Conservation (phyloP, 208 protist genomes). For the Wallacemonas sp. region DNA sequence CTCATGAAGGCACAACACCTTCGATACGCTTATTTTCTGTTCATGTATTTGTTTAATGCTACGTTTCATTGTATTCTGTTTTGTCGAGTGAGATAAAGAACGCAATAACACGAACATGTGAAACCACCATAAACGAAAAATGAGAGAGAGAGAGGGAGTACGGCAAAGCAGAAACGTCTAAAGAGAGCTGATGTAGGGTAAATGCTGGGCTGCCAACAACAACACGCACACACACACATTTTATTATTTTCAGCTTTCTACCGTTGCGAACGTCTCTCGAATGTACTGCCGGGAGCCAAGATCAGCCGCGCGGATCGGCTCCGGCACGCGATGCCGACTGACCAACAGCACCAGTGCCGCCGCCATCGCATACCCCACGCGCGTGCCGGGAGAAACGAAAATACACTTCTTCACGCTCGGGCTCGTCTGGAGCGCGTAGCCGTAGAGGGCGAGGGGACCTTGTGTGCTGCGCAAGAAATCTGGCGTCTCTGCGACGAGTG, state of each 20-base stretch:
- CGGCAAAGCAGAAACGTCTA: too few species aligned
- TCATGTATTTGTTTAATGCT: too few species aligned
- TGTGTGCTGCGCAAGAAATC: background rate
- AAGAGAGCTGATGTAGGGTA: too few species aligned
- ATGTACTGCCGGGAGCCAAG: conserved; percentile 83
- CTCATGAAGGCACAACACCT: too few species aligned
- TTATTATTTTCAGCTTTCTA: too few species aligned
- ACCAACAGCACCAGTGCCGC: conserved; percentile 48
- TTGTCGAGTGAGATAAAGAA: background rate
- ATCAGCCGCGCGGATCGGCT: conserved; percentile 94
- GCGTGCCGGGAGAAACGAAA: conserved; percentile 94
- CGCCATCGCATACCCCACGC: conserved; percentile 73
- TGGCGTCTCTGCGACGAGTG: background rate
- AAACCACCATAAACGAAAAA: too few species aligned
- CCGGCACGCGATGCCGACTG: conserved; percentile 80
- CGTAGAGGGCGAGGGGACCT: conserved; percentile 29
- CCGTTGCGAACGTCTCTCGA: conserved; percentile 20
- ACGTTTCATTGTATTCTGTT: background rate
- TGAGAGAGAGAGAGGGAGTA: too few species aligned
- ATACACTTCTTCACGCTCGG: conserved; percentile 67
- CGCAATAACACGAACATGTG: too few species aligned
- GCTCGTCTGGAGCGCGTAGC: conserved; percentile 55
- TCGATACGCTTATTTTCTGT: too few species aligned
- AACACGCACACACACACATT: too few species aligned
- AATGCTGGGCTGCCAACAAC: too few species aligned